Base-by-base conservation (phyloP, 129 eudicot species). In the Lactuca saligna region DNA sequence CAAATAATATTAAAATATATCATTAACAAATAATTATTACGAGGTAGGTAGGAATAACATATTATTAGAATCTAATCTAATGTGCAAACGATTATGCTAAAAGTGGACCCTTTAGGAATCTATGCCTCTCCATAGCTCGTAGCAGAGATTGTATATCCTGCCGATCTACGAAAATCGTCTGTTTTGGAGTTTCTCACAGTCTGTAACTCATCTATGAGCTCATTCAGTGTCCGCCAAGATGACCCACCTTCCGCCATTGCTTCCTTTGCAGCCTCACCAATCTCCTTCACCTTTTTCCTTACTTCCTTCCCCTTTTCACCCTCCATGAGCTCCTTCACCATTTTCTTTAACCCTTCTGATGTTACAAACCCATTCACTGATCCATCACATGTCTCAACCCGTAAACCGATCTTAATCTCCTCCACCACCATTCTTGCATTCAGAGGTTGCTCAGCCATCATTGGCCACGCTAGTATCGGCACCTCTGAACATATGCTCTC, bases 171-270 rank as follows among this genome's bases (percentile, higher is more conserved):
- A 25, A 25, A 25, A 25, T 25, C 29, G 29, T 1, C 29, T 25
- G 29, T 25, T 25, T 9, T 8, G 7, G 44, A 6, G 8, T 39
- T 39, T 39, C 44, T 39, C 8, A 39, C 2, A 39, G 8, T 3
- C 49, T 71, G 75, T n/a, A 78, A 25, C 54, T 78, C 81, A 11
- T 53, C 17, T 31, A 78, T 70, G 15, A 79, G 70, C 59, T 63
- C 57, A 25, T 69, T 57, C 16, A 80, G 39, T 5, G 25, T 32
- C 25, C 44, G 61, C 81, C 78, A 80, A 4, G 88, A 84, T 11
- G 88, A 72, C 17, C 88, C 83, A 3, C 80, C 75, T 15, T 80
- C 85, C 17, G 68, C 71, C 73, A 80, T 41, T 11, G 87, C 83
- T 57, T 54, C 56, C 32, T 14, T 31, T 8, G 84, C 79, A 5